Conservation (phyloP, 2,329 filamentous ascomycete genomes). For the Grosmannia huntii region DNA sequence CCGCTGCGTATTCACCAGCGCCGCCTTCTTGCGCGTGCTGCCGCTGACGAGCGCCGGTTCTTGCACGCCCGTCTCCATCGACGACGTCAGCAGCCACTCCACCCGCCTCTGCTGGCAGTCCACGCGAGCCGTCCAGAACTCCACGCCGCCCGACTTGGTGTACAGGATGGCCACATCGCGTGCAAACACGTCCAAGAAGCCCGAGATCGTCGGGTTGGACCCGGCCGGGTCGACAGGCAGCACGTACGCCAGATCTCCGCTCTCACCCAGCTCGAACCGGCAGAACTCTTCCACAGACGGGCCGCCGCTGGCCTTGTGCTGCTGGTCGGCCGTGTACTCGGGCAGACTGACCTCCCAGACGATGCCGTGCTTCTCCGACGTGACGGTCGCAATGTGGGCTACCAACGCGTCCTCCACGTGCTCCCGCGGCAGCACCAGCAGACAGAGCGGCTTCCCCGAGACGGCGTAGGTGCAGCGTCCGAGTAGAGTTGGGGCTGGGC, state of each 20-base stretch:
- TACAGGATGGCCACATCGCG: slow-evolving; percentile 80
- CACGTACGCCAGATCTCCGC: slow-evolving; percentile 50
- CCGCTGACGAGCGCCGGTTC: slow-evolving; percentile 70
- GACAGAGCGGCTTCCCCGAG: slow-evolving; percentile 61
- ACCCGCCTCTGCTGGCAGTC: slow-evolving; percentile 45
- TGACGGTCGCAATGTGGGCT: slow-evolving; percentile 70
- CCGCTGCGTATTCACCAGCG: slow-evolving; percentile 60
- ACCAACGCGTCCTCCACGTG: slow-evolving; percentile 42
- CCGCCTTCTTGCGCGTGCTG: slow-evolving; percentile 76
- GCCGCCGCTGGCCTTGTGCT: slow-evolving; percentile 6
- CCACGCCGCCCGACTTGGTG: slow-evolving; percentile 58
- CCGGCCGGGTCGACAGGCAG: slow-evolving; percentile 81
- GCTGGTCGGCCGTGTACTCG: slow-evolving; percentile 14
- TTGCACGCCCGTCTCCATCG: slow-evolving; percentile 62
- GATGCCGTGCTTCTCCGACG: slow-evolving; percentile 62
- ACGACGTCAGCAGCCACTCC: slow-evolving; percentile 73
- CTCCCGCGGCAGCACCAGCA: slow-evolving; percentile 57
- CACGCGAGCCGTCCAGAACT: slow-evolving; percentile 76
- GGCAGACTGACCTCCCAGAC: slow-evolving; percentile 69
- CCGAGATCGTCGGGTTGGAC: slow-evolving; percentile 54
- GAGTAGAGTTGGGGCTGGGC: slow-evolving; percentile 43
- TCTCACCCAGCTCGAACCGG: slow-evolving; percentile 51
- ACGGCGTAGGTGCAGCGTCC: slow-evolving; percentile 45
- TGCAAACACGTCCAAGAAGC: slow-evolving; percentile 76
- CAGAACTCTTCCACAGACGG: slow-evolving; percentile 52